Percentiles rank a stretch among this genome's conserved stretches.
Evolutionary conservation across 2,329 filamentous ascomycete genomes (phyloP).

Genomic region (Tolypocladium pustulatum): DNA sequence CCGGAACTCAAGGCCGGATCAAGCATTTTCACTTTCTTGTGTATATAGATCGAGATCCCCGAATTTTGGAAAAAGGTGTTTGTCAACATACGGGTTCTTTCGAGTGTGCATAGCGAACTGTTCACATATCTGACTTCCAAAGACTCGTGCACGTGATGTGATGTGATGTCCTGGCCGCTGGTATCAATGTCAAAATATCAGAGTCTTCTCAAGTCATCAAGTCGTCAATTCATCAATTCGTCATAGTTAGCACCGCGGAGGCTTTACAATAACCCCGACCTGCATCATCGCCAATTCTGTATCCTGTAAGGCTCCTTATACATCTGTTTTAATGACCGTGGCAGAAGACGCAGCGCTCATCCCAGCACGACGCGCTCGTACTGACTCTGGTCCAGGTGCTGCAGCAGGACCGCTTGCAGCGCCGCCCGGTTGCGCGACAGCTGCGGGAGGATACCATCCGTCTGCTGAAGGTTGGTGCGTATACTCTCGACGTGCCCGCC

Average conservation of each 20-base stretch:
- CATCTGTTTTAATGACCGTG: neutral
- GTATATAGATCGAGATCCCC: neutral
- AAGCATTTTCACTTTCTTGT: neutral
- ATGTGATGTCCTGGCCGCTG: neutral
- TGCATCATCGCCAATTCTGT: neutral
- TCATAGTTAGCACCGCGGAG: neutral
- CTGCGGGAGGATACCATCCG: conserved; percentile 39
- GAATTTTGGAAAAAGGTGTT: neutral
- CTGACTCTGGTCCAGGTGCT: conserved; percentile 30
- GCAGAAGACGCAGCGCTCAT: neutral
- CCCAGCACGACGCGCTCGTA: conserved; percentile 40
- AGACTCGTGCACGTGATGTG: neutral
- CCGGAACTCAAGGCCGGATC: neutral
- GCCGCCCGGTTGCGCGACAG: conserved; percentile 37
- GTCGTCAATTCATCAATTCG: neutral
- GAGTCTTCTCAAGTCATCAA: neutral
- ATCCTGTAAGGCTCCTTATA: neutral
- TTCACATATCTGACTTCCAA: neutral
- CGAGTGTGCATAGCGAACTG: neutral
- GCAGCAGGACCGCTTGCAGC: conserved; percentile 35
- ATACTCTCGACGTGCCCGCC: conserved; percentile 47
- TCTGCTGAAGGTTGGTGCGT: conserved; percentile 40
- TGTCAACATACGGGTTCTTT: neutral
- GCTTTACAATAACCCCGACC: neutral
- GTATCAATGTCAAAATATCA: neutral